A percentile compares a stretch with the other conserved stretches of the same genome.
Conservation (phyloP, 768 basidiomycete genomes). For the Cyathus striatus region DNA sequence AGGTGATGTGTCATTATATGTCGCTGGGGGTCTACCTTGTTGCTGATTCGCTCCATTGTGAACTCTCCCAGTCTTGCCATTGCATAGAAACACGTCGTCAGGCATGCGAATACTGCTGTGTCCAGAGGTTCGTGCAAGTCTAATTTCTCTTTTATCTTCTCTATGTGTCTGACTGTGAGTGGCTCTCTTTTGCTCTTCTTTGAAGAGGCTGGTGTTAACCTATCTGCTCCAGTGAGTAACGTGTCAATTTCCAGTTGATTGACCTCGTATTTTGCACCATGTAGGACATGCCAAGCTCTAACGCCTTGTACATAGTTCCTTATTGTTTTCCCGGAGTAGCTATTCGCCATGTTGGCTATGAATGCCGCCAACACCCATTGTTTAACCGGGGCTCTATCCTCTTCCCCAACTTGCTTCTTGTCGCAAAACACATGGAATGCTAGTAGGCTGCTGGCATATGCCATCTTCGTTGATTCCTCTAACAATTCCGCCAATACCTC, state of each 20-base stretch:
- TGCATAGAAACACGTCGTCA: conserved; percentile 31
- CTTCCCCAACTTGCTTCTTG: conserved; percentile 20
- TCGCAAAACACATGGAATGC: conserved; percentile 37
- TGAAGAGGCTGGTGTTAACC: conserved; percentile 21
- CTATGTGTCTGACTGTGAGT: conserved; percentile 18
- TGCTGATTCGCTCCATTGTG: too few species aligned
- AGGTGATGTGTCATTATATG: too few species aligned
- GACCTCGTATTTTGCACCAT: conserved; percentile 25
- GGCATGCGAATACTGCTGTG: conserved; percentile 28
- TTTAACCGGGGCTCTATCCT: conserved; percentile 18
- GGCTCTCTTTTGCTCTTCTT: conserved; percentile 22
- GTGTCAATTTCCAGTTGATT: conserved; percentile 18
- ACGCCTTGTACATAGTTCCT: conserved; percentile 31
- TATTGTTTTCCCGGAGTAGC: conserved; percentile 24
- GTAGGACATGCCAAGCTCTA: conserved; percentile 41
- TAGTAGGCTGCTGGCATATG: too few species aligned
- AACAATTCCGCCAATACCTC: too few species aligned
- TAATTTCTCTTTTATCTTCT: conserved; percentile 11
- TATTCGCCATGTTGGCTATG: conserved; percentile 21
- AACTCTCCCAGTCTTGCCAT: conserved; percentile 30
- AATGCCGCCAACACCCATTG: conserved; percentile 20
- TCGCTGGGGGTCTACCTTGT: too few species aligned
- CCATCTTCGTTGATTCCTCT: too few species aligned
- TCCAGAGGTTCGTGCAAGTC: conserved; percentile 22
- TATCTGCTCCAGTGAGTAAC: conserved; percentile 21